These are phyloP conservation scores for Boletus barrowsii DNA, from an alignment of 768 basidiomycete species.

Conservation along the genomic window DNA sequence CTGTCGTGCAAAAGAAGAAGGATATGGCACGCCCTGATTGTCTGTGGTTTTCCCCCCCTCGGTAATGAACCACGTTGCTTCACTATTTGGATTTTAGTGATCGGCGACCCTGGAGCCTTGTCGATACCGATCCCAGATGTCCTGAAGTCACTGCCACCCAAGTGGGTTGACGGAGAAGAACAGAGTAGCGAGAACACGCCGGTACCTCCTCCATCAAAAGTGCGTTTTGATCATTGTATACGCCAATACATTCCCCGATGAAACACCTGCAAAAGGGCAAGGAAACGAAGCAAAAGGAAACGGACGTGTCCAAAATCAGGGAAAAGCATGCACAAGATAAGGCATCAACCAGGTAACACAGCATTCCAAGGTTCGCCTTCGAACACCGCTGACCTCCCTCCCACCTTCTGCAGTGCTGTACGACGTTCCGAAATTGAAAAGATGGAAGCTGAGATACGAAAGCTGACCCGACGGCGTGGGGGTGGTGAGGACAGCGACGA, in stretches of 20 bases:
- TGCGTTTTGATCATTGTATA: neutral
- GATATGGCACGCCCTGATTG: conserved; percentile 80
- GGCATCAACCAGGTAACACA: conserved; percentile 51
- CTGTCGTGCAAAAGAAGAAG: conserved; percentile 66
- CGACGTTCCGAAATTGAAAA: conserved; percentile 77
- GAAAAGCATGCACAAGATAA: conserved; percentile 74
- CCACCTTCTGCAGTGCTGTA: conserved; percentile 41
- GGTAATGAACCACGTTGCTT: neutral
- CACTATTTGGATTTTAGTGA: conserved; percentile 18
- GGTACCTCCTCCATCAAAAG: conserved; percentile 13
- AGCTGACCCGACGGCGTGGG: conserved; percentile 59
- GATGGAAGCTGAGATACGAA: conserved; percentile 87
- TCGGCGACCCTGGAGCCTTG: conserved; percentile 12
- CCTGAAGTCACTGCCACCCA: conserved; percentile 1
- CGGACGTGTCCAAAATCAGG: conserved; percentile 68
- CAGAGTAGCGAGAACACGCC: neutral
- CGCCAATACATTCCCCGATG: neutral
- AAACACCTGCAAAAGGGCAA: neutral
- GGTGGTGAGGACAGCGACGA: conserved; percentile 65
- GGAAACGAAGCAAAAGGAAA: conserved; percentile 26
- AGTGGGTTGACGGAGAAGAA: conserved; percentile 3
- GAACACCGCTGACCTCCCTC: neutral
- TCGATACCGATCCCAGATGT: conserved; percentile 10
- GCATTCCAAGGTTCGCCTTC: neutral
- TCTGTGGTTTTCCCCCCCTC: conserved; percentile 37